Percentiles rank a stretch among this genome's conserved stretches.
These are phyloP conservation scores for Phytophthora cactorum DNA, from an alignment of 352 stramenopile species.

Conservation along the genomic window DNA sequence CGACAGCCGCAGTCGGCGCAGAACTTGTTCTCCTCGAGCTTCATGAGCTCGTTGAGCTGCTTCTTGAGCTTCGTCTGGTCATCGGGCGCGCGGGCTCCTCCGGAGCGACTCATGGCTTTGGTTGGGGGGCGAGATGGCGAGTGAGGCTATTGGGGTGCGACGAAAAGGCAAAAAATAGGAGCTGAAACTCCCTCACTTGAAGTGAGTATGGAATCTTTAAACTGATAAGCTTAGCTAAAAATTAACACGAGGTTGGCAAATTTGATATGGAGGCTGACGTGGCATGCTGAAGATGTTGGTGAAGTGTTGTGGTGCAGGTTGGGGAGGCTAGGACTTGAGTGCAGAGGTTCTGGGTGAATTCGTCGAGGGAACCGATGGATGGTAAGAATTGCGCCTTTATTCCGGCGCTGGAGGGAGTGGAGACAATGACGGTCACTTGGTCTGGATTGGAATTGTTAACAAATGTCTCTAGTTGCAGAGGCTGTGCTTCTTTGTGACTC, in stretches of 20 bases:
- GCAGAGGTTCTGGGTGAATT: slow-evolving; percentile 4
- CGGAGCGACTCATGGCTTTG: slow-evolving; percentile 61
- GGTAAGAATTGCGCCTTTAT: slow-evolving; percentile 10
- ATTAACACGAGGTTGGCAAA: background rate
- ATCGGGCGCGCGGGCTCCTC: slow-evolving; percentile 48
- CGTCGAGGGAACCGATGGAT: background rate
- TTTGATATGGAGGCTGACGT: slow-evolving; percentile 8
- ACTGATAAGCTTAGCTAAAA: background rate
- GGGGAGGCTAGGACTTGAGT: background rate
- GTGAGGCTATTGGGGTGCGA: slow-evolving; percentile 4
- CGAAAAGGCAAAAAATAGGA: slow-evolving; percentile 20
- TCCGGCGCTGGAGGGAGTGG: slow-evolving; percentile 9
- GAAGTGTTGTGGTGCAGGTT: background rate
- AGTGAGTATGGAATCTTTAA: slow-evolving; percentile 19
- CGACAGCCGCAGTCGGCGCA: slow-evolving; percentile 90
- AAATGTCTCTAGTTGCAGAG: slow-evolving; percentile 1
- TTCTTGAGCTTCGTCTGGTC: slow-evolving; percentile 91
- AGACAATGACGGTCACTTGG: slow-evolving; percentile 16
- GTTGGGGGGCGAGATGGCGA: slow-evolving; percentile 15
- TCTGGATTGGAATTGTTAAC: background rate
- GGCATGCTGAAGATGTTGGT: slow-evolving; percentile 20
- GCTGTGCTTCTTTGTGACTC: background rate
- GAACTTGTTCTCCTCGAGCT: slow-evolving; percentile 92
- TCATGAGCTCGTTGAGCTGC: slow-evolving; percentile 88
- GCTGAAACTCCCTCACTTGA: slow-evolving; percentile 34